Evolutionary conservation across 352 stramenopile species (phyloP).

Genomic region (Pythium monospermum): DNA sequence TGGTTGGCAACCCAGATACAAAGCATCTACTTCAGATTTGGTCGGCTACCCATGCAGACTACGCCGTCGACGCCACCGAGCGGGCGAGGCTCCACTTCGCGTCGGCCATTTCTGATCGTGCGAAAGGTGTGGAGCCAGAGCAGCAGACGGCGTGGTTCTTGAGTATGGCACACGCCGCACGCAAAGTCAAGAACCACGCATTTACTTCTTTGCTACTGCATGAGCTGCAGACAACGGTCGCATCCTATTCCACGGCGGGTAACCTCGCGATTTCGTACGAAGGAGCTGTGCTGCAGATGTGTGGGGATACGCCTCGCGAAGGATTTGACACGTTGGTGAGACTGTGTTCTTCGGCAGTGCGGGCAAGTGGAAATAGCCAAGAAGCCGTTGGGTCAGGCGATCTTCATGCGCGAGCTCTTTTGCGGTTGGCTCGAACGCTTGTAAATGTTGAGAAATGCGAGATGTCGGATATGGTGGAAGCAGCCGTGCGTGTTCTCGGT

Average conservation of each 20-base stretch:
- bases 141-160: slow-evolving; percentile 4
- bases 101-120: no score
- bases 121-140: neutral
- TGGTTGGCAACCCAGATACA: slow-evolving; percentile 1
- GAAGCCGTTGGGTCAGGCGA: neutral
- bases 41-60: neutral
- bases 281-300: slow-evolving; percentile 18
- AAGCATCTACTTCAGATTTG: neutral
- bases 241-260: neutral
- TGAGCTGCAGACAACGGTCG: neutral
- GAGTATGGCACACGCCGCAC: slow-evolving; percentile 4
- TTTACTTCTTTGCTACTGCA: slow-evolving; percentile 9
- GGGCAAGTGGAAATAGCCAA: neutral
- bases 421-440: slow-evolving; percentile 17
- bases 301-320: slow-evolving; percentile 64
- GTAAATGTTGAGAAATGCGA: slow-evolving; percentile 15
- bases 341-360: slow-evolving; percentile 14
- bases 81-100: slow-evolving; percentile 3
- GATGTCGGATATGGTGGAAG: slow-evolving; percentile 16
- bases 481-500: slow-evolving; percentile 16
- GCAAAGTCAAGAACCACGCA: slow-evolving; percentile 16
- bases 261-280: slow-evolving; percentile 35
- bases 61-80: slow-evolving; percentile 2
- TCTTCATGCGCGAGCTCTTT: slow-evolving; percentile 8
- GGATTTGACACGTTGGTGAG: slow-evolving; percentile 30